Percentiles rank a stretch among this genome's conserved stretches.
Evolutionary conservation across 73 alveolate genomes (phyloP).

Genomic region (Tetrahymena malaccensis): DNA sequence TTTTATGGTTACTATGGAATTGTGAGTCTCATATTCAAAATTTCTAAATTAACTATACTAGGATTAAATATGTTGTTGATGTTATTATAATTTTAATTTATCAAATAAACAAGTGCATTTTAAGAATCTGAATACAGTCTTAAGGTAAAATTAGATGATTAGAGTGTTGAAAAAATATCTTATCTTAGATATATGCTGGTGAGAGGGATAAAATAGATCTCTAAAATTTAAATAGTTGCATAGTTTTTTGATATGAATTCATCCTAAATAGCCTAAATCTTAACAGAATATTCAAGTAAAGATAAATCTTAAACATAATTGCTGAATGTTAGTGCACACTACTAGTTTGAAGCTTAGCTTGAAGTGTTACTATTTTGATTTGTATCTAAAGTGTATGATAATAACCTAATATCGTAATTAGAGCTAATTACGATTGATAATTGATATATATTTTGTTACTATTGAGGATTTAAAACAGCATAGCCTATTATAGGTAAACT

Average conservation of each 20-base stretch:
- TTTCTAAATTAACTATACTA: no score
- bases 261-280: no score
- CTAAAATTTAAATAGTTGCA: background rate
- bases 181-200: background rate
- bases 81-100: no score
- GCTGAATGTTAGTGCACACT: background rate
- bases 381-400: background rate
- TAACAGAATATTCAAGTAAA: no score
- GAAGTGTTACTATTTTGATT: background rate
- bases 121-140: background rate
- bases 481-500: background rate
- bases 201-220: background rate
- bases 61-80: no score
- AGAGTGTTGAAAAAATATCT: background rate
- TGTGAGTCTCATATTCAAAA: no score
- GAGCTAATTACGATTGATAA: background rate
- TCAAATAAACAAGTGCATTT: background rate
- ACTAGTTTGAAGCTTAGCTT: background rate
- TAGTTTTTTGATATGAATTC: no score
- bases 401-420: background rate
- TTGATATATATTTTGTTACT: background rate
- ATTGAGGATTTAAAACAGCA: background rate
- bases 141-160: background rate
- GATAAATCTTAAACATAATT: background rate
- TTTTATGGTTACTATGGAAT: no score